These are phyloP conservation scores for Tillandsia leiboldiana DNA, from an alignment of 176 grass and related monocot genomes.

Conservation along the genomic window DNA sequence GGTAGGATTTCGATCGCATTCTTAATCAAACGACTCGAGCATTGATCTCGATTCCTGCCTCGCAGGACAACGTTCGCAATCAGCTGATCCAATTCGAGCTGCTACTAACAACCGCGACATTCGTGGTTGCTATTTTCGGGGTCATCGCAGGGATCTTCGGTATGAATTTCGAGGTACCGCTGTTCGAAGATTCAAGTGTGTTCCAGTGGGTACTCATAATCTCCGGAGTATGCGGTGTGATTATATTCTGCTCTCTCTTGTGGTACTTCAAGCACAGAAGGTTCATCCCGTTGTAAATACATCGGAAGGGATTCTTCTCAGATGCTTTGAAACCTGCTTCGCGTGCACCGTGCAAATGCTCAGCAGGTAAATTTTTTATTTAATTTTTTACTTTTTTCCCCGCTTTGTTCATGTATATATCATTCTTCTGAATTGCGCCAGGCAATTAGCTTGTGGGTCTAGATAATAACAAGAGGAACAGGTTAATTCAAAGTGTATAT, in stretches of 20 bases:
- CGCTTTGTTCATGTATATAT: too few species aligned
- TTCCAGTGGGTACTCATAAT: slow-evolving; percentile 72
- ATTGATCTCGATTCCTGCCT: slow-evolving; percentile 18
- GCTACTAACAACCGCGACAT: slow-evolving; percentile 76
- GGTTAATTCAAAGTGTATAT: too few species aligned
- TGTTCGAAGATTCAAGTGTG: slow-evolving; percentile 40
- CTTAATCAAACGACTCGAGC: not conserved
- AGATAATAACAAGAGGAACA: too few species aligned
- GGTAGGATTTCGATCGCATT: too few species aligned
- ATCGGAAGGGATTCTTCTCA: too few species aligned
- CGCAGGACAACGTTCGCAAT: slow-evolving; percentile 86
- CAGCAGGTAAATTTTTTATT: too few species aligned
- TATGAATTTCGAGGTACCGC: slow-evolving; percentile 70
- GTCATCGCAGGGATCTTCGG: slow-evolving; percentile 81
- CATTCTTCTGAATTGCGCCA: too few species aligned
- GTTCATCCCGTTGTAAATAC: slow-evolving; percentile 56
- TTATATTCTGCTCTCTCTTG: slow-evolving; percentile 58
- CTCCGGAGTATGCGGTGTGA: slow-evolving; percentile 29
- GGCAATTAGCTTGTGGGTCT: too few species aligned
- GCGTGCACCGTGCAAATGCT: too few species aligned
- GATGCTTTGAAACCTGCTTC: too few species aligned
- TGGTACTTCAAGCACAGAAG: slow-evolving; percentile 76
- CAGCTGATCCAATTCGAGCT: slow-evolving; percentile 93
- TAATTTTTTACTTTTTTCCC: too few species aligned
- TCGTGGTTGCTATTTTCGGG: slow-evolving; percentile 85